Evolutionary conservation across 352 stramenopile genomes (phyloP).

Genomic region (Salisapilia sapeloensis): DNA sequence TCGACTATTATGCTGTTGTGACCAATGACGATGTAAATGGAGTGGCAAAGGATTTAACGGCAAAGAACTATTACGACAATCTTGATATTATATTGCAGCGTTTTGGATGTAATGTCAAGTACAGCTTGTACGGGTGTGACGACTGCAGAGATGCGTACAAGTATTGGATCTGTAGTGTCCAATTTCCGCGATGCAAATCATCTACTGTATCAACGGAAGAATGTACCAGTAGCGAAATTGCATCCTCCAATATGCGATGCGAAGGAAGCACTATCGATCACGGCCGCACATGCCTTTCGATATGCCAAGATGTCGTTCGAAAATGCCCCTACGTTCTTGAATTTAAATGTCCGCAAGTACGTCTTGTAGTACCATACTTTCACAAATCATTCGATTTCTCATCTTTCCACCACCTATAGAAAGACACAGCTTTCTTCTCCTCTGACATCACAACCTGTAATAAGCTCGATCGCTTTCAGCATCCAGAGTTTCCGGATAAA

Average conservation of each 20-base stretch:
- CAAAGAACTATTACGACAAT: constrained; percentile 65
- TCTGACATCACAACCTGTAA: constrained; percentile 50
- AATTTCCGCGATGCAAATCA: constrained; percentile 54
- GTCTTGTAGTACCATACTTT: constrained; percentile 1
- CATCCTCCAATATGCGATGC: constrained; percentile 6
- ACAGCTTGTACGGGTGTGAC: constrained; percentile 67
- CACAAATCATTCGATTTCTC: constrained; percentile 1
- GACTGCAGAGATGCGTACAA: constrained; percentile 80
- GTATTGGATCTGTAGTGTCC: constrained; percentile 77
- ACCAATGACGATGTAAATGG: constrained; percentile 33
- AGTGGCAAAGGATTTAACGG: constrained; percentile 26
- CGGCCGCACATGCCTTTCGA: constrained; percentile 50
- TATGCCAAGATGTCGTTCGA: constrained; percentile 73
- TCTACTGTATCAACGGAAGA: constrained; percentile 1
- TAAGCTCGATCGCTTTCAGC: constrained; percentile 45
- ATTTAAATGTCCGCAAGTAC: constrained; percentile 60
- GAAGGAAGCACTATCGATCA: constrained; percentile 23
- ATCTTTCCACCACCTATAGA: constrained; percentile 10
- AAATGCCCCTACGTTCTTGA: constrained; percentile 78
- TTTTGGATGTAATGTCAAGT: constrained; percentile 66
- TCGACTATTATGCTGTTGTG: constrained; percentile 63
- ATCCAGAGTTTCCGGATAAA: constrained; percentile 43
- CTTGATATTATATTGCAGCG: constrained; percentile 63
- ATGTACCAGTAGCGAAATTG: constrained; percentile 3
- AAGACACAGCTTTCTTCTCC: constrained; percentile 58